Percentiles rank a stretch among this genome's conserved stretches.
Evolutionary conservation across 768 basidiomycete genomes (phyloP).

Genomic region (Boletus vermiculosoides): DNA sequence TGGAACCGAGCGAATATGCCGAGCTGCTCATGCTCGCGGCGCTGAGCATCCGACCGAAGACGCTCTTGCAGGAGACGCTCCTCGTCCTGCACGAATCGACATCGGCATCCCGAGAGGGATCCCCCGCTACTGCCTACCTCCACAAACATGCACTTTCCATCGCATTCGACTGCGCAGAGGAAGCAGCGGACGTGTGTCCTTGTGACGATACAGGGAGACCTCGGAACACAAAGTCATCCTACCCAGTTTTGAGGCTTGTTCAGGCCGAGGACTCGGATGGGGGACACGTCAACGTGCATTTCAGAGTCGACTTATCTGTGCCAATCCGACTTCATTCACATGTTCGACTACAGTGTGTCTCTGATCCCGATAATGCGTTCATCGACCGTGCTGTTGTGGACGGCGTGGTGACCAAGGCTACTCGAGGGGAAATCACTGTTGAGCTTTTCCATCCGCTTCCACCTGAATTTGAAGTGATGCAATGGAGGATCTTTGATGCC

Average conservation of each 20-base stretch:
- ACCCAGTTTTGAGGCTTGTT: conserved; percentile 27
- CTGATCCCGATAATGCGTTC: conserved; percentile 51
- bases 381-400: conserved; percentile 49
- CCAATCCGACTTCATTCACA: conserved; percentile 62
- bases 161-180: conserved; percentile 63
- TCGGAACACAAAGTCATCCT: conserved; percentile 38
- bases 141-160: conserved; percentile 57
- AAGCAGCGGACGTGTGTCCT: conserved; percentile 64
- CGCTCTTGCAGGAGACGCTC: conserved; percentile 58
- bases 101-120: conserved; percentile 17
- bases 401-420: conserved; percentile 54
- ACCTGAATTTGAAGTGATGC: conserved; percentile 56
- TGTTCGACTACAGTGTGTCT: conserved; percentile 59
- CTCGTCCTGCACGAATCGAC: conserved; percentile 57
- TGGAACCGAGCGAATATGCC: conserved; percentile 45
- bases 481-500: conserved; percentile 65
- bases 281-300: conserved; percentile 46
- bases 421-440: conserved; percentile 54
- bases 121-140: conserved; percentile 40
- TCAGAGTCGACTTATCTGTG: conserved; percentile 53
- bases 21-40: conserved; percentile 52
- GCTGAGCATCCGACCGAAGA: conserved; percentile 49
- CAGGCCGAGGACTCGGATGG: conserved; percentile 26
- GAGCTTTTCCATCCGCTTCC: conserved; percentile 56
- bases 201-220: conserved; percentile 62